Conservation (phyloP, 495 filamentous ascomycete species). For the Talaromyces wortmannii region DNA sequence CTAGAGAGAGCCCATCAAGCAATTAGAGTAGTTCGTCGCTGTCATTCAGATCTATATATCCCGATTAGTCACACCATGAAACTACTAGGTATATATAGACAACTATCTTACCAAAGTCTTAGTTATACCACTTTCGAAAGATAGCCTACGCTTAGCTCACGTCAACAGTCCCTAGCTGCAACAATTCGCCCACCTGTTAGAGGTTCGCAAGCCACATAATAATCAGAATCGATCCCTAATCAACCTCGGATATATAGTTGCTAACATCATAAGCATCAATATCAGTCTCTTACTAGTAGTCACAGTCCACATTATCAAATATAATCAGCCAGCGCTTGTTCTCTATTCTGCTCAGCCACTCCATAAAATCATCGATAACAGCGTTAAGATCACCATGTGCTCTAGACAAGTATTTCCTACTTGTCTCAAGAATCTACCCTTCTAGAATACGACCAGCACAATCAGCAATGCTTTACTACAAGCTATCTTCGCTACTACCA, state of each 20-base stretch:
- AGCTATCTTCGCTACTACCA: conserved; percentile 7
- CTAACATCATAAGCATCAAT: conserved; percentile 22
- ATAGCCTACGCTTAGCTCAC: background rate
- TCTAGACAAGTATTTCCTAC: background rate
- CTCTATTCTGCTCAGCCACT: conserved; percentile 24
- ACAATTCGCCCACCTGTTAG: conserved; percentile 5
- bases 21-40: background rate
- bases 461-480: conserved; percentile 13
- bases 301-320: conserved; percentile 33
- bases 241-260: conserved; percentile 22
- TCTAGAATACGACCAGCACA: conserved; percentile 7
- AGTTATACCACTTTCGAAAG: background rate
- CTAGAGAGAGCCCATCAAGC: conserved; percentile 24
- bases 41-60: background rate
- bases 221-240: conserved; percentile 33
- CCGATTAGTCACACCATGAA: background rate
- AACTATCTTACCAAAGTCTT: background rate
- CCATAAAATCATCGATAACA: conserved; percentile 11
- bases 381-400: background rate
- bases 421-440: conserved; percentile 4
- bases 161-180: conserved; percentile 1
- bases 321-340: conserved; percentile 33
- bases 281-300: conserved; percentile 12
- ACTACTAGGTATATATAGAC: background rate
- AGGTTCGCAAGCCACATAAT: conserved; percentile 22